Evolutionary conservation across 2,329 filamentous ascomycete species (phyloP), one percentile per base, ranked within the genome.

Genomic region (Leptographium procerum): DNA sequence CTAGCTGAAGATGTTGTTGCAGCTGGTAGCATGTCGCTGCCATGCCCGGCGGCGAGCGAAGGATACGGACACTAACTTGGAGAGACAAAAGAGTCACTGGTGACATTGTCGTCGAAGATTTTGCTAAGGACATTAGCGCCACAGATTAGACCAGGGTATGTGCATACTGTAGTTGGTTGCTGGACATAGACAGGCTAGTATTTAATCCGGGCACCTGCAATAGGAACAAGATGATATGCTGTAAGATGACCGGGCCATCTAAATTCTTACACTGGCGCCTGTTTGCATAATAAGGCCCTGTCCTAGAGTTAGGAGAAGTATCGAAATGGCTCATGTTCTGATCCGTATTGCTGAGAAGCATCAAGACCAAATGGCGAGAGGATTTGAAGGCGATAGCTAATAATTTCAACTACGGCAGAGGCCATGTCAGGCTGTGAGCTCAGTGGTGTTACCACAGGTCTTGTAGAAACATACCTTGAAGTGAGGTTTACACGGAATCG

Each of bases 171-270:
- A 43, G 48, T 26, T 31, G 19, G 40, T 13, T 59, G 59, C 43
- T 61, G 52, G 3, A 16, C 31, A 47, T 33, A 57, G 9, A 61
- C 28, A 13, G 58, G 58, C 50, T 56, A 53, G 45, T 55, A 60
- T 4, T 19, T n/a, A 8, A 55, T 22, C 9, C 26, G 45, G 2
- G 24, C 13, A 6, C 55, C 26, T 22, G 60, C 56, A 8, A 60
- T 13, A 19, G 58, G 55, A 6, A 60, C 56, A 1, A 60, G 55
- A 29, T 61, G 58, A 55, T 57, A 61, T 0, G 31, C 33, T 16
- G 10, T 36, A 16, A 11, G 34, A 2, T 16, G 10, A 36, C 10
- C 10, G 34, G 6, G 34, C 34, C 34, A 7, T 36, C 34, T 11
- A 8, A n/a, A n/a, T n/a, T n/a, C n/a, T n/a, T n/a, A n/a, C n/a